Evolutionary conservation across 1,284 basidiomycete species (phyloP).

Genomic region (Naganishia albida): DNA sequence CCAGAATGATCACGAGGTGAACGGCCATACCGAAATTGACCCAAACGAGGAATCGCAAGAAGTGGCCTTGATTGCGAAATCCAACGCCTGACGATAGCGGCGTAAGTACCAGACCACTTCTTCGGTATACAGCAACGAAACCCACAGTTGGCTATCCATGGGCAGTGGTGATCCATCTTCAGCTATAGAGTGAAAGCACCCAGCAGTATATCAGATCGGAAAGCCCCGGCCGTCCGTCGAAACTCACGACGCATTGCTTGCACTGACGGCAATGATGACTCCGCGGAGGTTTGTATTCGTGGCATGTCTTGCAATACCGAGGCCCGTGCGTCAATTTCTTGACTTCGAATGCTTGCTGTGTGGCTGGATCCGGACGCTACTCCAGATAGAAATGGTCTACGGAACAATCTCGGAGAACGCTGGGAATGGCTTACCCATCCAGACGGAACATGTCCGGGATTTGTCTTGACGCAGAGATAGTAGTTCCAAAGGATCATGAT

Average conservation of each 20-base stretch:
- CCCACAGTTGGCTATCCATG: conserved; percentile 51
- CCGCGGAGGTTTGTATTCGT: conserved; percentile 57
- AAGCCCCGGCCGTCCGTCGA: too few species aligned
- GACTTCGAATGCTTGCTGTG: conserved; percentile 74
- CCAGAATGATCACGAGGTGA: conserved; percentile 74
- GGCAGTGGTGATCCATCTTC: conserved; percentile 75
- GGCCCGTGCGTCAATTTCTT: conserved; percentile 78
- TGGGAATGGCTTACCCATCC: conserved; percentile 66
- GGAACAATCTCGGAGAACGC: conserved; percentile 18
- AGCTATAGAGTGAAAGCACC: too few species aligned
- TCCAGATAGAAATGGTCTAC: conserved; percentile 16
- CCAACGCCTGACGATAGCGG: conserved; percentile 79
- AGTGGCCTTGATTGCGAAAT: conserved; percentile 84
- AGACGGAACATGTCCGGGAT: conserved; percentile 79
- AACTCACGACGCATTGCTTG: conserved; percentile 61
- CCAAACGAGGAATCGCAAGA: conserved; percentile 86
- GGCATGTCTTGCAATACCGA: conserved; percentile 75
- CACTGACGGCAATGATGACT: conserved; percentile 89
- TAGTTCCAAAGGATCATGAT: conserved; percentile 84
- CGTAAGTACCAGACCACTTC: not conserved
- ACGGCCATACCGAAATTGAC: conserved; percentile 76
- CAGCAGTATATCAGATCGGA: too few species aligned
- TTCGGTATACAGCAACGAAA: not conserved
- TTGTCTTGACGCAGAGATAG: conserved; percentile 71
- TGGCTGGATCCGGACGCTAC: conserved; percentile 72